These are phyloP conservation scores for Phytophthora lateralis DNA, from an alignment of 352 stramenopile species.

Conservation along the genomic window DNA sequence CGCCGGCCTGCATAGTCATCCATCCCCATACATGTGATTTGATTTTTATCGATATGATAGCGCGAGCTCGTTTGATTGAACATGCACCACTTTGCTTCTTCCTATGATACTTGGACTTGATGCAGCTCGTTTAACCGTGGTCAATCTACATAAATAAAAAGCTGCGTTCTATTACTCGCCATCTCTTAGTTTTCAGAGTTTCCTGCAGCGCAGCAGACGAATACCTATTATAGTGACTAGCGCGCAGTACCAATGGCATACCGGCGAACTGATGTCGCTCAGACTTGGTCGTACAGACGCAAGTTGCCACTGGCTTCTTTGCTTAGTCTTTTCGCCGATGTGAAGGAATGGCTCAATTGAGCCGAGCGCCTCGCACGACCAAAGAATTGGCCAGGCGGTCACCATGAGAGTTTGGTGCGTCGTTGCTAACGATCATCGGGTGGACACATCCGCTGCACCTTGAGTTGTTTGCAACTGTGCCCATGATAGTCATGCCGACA, in stretches of 20 bases:
- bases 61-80: constrained; percentile 35
- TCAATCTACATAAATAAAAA: neutral
- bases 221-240: no score
- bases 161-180: no score
- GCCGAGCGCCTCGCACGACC: neutral
- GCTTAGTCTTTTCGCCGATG: constrained; percentile 3
- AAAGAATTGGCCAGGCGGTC: neutral
- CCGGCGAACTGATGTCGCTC: no score
- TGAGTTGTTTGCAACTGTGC: neutral
- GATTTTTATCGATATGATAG: constrained; percentile 47
- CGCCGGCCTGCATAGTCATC: constrained; percentile 34
- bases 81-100: constrained; percentile 22
- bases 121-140: neutral
- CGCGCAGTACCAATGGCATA: no score
- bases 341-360: neutral
- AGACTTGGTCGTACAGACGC: no score
- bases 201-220: no score
- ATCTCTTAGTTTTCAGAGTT: no score
- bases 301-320: constrained; percentile 7
- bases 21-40: constrained; percentile 44
- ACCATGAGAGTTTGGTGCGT: neutral
- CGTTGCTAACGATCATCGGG: neutral
- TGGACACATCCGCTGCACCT: constrained; percentile 1
- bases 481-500: neutral
- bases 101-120: neutral